These are phyloP conservation scores for Leucocoprinus leucothites DNA, from an alignment of 768 basidiomycete genomes.

Conservation along the genomic window DNA sequence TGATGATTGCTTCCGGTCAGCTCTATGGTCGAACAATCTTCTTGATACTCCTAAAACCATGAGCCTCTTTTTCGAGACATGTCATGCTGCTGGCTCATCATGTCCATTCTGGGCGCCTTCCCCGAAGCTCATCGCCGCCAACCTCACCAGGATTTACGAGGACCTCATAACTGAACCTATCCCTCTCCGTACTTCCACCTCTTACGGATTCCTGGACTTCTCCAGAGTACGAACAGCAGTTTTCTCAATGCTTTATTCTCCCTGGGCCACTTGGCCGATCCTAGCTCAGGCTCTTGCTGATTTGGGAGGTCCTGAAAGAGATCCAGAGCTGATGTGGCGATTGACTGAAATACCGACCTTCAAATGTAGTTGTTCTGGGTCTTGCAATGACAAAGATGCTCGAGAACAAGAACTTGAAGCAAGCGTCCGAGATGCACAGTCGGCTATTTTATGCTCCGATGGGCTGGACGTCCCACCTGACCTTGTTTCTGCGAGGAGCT, in stretches of 20 bases:
- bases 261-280: constrained; percentile 28
- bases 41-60: constrained; percentile 34
- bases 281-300: constrained; percentile 35
- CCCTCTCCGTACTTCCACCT: constrained; percentile 25
- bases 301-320: constrained; percentile 24
- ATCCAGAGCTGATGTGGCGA: constrained; percentile 25
- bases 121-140: constrained; percentile 28
- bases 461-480: constrained; percentile 26
- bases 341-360: constrained; percentile 19
- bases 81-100: constrained; percentile 29
- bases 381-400: constrained; percentile 18
- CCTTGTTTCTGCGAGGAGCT: constrained; percentile 25
- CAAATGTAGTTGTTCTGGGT: constrained; percentile 20
- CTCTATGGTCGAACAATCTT: constrained; percentile 31
- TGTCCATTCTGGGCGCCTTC: constrained; percentile 39
- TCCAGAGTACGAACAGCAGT: constrained; percentile 23
- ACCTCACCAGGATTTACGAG: constrained; percentile 31
- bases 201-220: constrained; percentile 38
- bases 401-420: constrained; percentile 7
- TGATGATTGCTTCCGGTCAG: constrained; percentile 16
- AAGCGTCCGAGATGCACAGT: constrained; percentile 17
- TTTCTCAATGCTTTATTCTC: constrained; percentile 32
- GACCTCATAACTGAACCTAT: constrained; percentile 29
- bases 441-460: constrained; percentile 32
- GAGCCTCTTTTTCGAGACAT: constrained; percentile 32